These are phyloP conservation scores for Ophiostoma novo-ulmi DNA, from an alignment of 2,329 filamentous ascomycete species.

Conservation along the genomic window DNA sequence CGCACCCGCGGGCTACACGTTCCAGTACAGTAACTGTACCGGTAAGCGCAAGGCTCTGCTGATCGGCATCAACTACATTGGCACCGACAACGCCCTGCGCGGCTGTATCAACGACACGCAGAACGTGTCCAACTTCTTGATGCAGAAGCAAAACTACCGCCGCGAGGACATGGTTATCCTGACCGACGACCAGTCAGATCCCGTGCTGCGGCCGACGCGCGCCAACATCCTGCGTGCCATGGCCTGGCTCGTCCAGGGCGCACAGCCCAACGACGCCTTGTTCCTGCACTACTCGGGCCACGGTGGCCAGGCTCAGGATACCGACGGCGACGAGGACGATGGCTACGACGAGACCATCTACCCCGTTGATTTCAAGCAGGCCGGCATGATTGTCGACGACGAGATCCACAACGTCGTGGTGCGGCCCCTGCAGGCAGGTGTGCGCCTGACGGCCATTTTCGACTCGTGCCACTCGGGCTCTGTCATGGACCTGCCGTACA, in stretches of 20 bases:
- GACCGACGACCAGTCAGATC: slow-evolving; percentile 68
- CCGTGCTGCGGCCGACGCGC: slow-evolving; percentile 67
- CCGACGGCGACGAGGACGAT: slow-evolving; percentile 71
- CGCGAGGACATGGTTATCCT: slow-evolving; percentile 74
- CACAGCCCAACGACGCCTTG: slow-evolving; percentile 67
- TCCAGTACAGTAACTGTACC: slow-evolving; percentile 71
- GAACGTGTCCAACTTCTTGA: slow-evolving; percentile 68
- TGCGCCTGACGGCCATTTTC: slow-evolving; percentile 58
- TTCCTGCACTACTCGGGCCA: slow-evolving; percentile 77
- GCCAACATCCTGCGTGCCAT: slow-evolving; percentile 69
- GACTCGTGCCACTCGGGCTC: slow-evolving; percentile 64
- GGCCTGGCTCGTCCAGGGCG: slow-evolving; percentile 68
- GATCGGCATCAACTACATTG: slow-evolving; percentile 78
- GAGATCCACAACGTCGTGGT: slow-evolving; percentile 75
- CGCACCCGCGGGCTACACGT: slow-evolving; percentile 63
- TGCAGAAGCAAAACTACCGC: slow-evolving; percentile 64
- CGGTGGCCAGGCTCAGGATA: slow-evolving; percentile 68
- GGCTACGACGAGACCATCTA: slow-evolving; percentile 76
- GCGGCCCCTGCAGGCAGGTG: slow-evolving; percentile 50
- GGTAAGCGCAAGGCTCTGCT: slow-evolving; percentile 68
- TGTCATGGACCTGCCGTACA: slow-evolving; percentile 61
- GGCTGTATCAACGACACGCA: slow-evolving; percentile 79
- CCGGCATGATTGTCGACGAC: slow-evolving; percentile 77
- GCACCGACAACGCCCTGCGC: slow-evolving; percentile 63
- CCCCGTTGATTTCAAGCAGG: slow-evolving; percentile 64